phyloP scores from a whole-genome alignment of 768 basidiomycete genomes.

The Clavulina sp. region DNA sequence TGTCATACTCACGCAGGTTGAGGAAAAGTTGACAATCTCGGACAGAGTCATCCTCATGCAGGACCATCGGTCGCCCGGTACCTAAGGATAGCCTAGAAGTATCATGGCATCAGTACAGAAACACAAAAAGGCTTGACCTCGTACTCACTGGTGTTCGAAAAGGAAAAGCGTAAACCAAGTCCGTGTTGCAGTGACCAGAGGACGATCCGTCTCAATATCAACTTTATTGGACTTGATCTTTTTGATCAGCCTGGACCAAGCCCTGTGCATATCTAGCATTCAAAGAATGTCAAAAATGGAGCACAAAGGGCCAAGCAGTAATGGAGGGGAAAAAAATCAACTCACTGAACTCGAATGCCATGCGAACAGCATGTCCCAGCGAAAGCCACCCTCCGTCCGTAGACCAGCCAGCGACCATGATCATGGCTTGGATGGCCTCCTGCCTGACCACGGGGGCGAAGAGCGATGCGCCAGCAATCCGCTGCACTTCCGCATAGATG shows the following conservation, averaged over 20 bases:
- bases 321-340: constrained; percentile 3
- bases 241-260: constrained; percentile 67
- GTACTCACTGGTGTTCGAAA: constrained; percentile 79
- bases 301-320: not conserved
- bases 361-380: constrained; percentile 73
- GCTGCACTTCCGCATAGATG: constrained; percentile 70
- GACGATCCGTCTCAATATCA: constrained; percentile 36
- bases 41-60: constrained; percentile 87
- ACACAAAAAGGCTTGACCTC: not conserved
- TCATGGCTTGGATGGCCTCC: constrained; percentile 89
- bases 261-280: constrained; percentile 63
- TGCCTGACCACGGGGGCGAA: constrained; percentile 71
- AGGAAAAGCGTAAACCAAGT: constrained; percentile 91
- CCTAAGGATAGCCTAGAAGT: constrained; percentile 74
- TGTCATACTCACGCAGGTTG: constrained; percentile 34
- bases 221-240: constrained; percentile 57
- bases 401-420: constrained; percentile 74
- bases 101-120: constrained; percentile 10
- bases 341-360: constrained; percentile 88
- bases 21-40: constrained; percentile 60
- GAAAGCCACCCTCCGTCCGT: constrained; percentile 22
- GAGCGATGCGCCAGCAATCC: constrained; percentile 68
- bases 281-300: not conserved
- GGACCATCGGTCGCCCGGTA: constrained; percentile 79
- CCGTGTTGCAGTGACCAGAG: constrained; percentile 63